Evolutionary conservation across 805 yeast genomes (phyloP), one percentile per base, ranked within the genome.

Genomic region (Candida insectorum): DNA sequence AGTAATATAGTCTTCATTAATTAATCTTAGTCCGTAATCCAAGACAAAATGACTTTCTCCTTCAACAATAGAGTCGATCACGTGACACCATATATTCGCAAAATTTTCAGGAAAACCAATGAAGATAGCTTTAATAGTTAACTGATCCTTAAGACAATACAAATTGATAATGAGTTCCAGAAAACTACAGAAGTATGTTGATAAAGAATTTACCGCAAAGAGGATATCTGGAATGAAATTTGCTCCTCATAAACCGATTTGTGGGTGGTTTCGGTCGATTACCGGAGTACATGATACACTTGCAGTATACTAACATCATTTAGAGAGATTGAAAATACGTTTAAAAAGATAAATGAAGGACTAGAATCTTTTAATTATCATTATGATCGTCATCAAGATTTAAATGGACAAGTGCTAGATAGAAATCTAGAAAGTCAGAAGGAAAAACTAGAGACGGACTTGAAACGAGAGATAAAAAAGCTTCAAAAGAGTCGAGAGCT

Each of bases 401-500:
- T 50, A 39, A 43, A 45, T 31, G 40, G 44, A 26, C 54, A 50
- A 30, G 59, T 52, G 36, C 43, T 43, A 37, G 47, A 43, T 14
- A 55, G 48, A 10, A 51, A 57, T 40, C 60, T 60, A 38, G 71
- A 66, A 36, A 59, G 67, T 37, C 72, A 67, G 39, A 60, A 66
- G 48, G 68, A 62, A 33, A 67, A 67, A 46, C 52, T 67, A 28
- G 72, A 66, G 38, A 56, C 57, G 22, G 73, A 67, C 39, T 50
- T 67, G 40, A 67, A 67, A 48, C 64, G 66, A 40, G 73, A 67
- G 43, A 66, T 67, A 44, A 67, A 67, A 41, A 62, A 65, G 40
- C 54, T 67, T 31, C 73, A 67, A 40, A 67, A 65, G 49, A 62
- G 61, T 38, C 59, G 73, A 43, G 73, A 67, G 37, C 66, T 65